Base-by-base conservation (phyloP, 2,329 filamentous ascomycete genomes). In the Diaporthe australafricana region DNA sequence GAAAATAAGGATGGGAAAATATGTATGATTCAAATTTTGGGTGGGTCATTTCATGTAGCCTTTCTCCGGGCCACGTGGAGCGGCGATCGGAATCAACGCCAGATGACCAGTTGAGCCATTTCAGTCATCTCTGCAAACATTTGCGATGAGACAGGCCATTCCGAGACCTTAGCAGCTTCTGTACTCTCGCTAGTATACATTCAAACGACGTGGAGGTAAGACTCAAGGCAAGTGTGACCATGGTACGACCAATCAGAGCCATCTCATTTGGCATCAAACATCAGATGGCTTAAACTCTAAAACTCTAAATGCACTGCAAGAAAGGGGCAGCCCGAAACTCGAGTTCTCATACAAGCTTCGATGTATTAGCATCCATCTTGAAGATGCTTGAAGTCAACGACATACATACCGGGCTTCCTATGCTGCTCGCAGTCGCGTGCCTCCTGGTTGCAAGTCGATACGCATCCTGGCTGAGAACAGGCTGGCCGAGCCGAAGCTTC, bases 371-470 rank as follows among this genome's bases (percentile, higher is more conserved):
- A 25, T 50, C 8, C 3, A n/a, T 32, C 5, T 9, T 40, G 6
- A 60, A 47, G 17, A 69, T 69, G 67, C 35, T 60, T 5, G 53
- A 60, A 32, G 25, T 27, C 11, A 32, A 32, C 14, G 53, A 40
- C 6, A 48, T 60, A 9, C n/a, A 42, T 30, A 22, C 22, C 50
- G 45, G 67, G 5, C 53, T 69, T 17, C 53, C 42, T 14, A 48
- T 60, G n/a, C 45, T 69, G 25, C 27, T 69, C 17, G 53, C 53
- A 50, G 4, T 69, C 22, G 27, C 56, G 3, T 60, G 32, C 7
- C 22, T 69, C 45, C 8, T 69, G 22, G 12, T 69, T 52, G 53
- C 55, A 40, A 47, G 35, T 22, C 53, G 67, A n/a, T 60, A 56
- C 17, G 14, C 35, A 27, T 52, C 32, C 25, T 60, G 55, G n/a